phyloP scores from a whole-genome alignment of 2,329 filamentous ascomycete species.

The Fusarium sp. region DNA sequence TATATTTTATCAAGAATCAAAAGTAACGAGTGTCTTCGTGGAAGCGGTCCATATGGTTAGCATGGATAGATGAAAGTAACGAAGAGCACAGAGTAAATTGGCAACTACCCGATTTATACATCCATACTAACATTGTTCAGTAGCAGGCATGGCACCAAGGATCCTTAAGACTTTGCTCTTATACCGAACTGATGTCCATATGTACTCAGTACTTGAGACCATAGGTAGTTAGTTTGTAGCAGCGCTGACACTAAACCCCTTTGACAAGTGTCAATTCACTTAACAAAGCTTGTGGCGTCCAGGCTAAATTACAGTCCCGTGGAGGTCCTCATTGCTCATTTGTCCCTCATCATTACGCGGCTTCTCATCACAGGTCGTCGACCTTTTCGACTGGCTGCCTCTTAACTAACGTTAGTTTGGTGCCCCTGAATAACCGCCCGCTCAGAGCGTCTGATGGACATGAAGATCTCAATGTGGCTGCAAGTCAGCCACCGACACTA shows the following conservation, averaged over 20 bases:
- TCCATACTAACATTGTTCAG: no score
- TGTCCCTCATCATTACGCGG: constrained; percentile 13
- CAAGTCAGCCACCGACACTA: constrained; percentile 1
- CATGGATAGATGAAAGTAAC: no score
- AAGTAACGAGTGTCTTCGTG: no score
- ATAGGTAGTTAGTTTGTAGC: background rate
- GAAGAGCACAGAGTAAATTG: no score
- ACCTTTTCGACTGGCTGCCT: constrained; percentile 25
- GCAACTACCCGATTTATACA: no score
- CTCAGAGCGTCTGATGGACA: background rate
- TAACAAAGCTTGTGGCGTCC: constrained; percentile 2
- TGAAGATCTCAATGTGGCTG: background rate
- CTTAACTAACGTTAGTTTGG: background rate
- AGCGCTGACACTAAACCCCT: background rate
- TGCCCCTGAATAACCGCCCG: constrained; percentile 11
- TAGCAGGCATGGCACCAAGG: no score
- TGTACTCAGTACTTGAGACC: no score
- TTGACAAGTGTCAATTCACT: constrained; percentile 1
- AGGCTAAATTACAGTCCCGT: constrained; percentile 8
- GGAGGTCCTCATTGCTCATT: constrained; percentile 8
- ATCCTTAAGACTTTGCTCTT: no score
- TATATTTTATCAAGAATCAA: no score
- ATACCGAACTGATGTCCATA: no score
- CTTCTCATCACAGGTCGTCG: constrained; percentile 3
- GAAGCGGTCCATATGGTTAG: no score